phyloP scores from a whole-genome alignment of 1,284 basidiomycete species.

The Kwoniella shivajii region DNA sequence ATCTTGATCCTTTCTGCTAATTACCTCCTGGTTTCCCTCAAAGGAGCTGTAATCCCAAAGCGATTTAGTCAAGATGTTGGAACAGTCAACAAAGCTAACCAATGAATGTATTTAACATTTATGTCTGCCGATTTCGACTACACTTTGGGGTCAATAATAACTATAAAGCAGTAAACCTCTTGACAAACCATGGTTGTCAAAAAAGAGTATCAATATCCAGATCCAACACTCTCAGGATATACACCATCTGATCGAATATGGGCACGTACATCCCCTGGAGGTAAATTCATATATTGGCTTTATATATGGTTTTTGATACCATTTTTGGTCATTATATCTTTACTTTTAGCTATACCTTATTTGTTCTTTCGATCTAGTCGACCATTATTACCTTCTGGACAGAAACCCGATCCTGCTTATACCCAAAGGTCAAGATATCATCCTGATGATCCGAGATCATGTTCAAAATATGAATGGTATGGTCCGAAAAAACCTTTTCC shows the following conservation, averaged over 20 bases:
- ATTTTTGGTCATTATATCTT: conserved; percentile 8
- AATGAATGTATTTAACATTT: too few relatives aligned
- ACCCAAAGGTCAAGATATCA: neutral
- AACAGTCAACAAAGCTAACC: too few relatives aligned
- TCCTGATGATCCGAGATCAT: neutral
- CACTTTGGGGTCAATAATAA: too few relatives aligned
- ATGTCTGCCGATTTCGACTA: too few relatives aligned
- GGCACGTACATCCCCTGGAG: conserved; percentile 5
- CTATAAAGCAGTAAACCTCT: too few relatives aligned
- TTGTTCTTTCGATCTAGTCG: conserved; percentile 10
- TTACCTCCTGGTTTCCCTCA: too few relatives aligned
- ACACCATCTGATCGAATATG: conserved; percentile 8
- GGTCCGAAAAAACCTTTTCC: conserved; percentile 15
- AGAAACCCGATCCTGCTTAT: neutral
- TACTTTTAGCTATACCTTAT: conserved; percentile 12
- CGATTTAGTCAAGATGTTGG: too few relatives aligned
- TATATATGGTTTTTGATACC: conserved; percentile 14
- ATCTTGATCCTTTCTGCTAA: too few relatives aligned
- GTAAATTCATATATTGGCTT: conserved; percentile 17
- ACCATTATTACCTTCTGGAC: conserved; percentile 1
- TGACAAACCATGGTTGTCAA: too few relatives aligned
- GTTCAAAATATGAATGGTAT: conserved; percentile 18
- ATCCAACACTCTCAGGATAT: too few relatives aligned
- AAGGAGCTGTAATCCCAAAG: too few relatives aligned
- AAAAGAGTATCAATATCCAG: too few relatives aligned